phyloP scores from a whole-genome alignment of 257 asterid species.

The Ligustrum vulgare region DNA sequence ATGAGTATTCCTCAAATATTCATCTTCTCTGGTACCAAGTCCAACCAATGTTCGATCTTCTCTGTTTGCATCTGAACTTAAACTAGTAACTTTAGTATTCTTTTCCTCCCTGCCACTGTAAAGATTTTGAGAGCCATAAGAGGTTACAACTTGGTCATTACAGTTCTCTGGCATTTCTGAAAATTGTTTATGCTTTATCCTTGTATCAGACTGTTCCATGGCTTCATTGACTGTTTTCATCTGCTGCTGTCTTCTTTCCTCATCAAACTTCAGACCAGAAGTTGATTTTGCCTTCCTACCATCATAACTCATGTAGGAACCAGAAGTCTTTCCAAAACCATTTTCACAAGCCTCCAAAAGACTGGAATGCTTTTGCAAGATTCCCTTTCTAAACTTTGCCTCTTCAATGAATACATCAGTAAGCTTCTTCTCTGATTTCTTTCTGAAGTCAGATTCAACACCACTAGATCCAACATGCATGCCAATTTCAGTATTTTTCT shows the following conservation, averaged over 20 bases:
- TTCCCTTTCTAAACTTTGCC: constrained; percentile 41
- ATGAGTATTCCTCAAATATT: constrained; percentile 39
- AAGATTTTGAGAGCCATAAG: constrained; percentile 39
- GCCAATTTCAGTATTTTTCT: constrained; percentile 36
- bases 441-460: constrained; percentile 59
- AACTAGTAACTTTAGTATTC: constrained; percentile 37
- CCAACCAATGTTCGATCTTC: constrained; percentile 35
- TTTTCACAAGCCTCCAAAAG: constrained; percentile 33
- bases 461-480: constrained; percentile 36
- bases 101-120: constrained; percentile 36
- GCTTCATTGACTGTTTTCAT: constrained; percentile 39
- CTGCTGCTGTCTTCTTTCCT: constrained; percentile 36
- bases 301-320: constrained; percentile 40
- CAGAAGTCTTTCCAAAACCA: constrained; percentile 38
- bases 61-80: constrained; percentile 38
- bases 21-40: constrained; percentile 45
- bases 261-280: constrained; percentile 33
- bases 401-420: constrained; percentile 56
- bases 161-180: constrained; percentile 35
- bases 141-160: constrained; percentile 30
- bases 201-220: constrained; percentile 42
- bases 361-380: constrained; percentile 35
- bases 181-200: constrained; percentile 56
- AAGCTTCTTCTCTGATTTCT: constrained; percentile 89
- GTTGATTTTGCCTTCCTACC: constrained; percentile 37